A percentile compares a stretch with the other conserved stretches of the same genome.
phyloP scores from a whole-genome alignment of 2,329 filamentous ascomycete genomes.

The Penicillium sp. region DNA sequence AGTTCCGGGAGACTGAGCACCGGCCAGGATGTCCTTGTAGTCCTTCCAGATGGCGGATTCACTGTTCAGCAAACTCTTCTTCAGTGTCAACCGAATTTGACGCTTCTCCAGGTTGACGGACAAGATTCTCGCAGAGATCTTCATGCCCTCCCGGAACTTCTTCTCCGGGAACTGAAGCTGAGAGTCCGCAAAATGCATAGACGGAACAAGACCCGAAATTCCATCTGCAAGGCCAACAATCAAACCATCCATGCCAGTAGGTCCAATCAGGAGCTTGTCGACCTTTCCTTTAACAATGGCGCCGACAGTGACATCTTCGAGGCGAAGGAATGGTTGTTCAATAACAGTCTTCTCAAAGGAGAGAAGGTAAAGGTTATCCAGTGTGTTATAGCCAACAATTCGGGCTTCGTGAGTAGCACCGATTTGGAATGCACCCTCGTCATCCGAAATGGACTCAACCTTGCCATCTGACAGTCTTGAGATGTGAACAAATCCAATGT shows the following conservation, averaged over 20 bases:
- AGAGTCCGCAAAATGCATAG: constrained; percentile 85
- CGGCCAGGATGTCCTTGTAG: constrained; percentile 71
- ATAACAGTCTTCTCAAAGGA: constrained; percentile 81
- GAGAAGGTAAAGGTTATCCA: constrained; percentile 83
- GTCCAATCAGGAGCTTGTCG: constrained; percentile 78
- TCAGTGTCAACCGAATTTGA: constrained; percentile 82
- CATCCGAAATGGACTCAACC: constrained; percentile 76
- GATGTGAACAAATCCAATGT: constrained; percentile 89
- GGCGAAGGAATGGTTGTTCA: constrained; percentile 83
- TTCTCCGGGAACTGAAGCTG: constrained; percentile 89
- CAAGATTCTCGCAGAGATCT: constrained; percentile 81
- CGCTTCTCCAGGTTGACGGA: constrained; percentile 74
- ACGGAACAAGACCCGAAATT: constrained; percentile 83
- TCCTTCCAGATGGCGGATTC: constrained; percentile 76
- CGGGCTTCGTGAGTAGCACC: constrained; percentile 78
- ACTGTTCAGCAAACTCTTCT: constrained; percentile 91
- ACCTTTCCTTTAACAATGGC: constrained; percentile 78
- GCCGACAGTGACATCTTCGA: constrained; percentile 85
- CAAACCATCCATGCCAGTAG: constrained; percentile 75
- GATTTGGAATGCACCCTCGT: constrained; percentile 74
- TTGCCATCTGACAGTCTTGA: constrained; percentile 89
- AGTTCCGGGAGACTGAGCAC: constrained; percentile 79
- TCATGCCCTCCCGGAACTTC: constrained; percentile 86
- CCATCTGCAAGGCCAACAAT: constrained; percentile 82
- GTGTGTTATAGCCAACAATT: constrained; percentile 79